Conservation (phyloP, 2,329 filamentous ascomycete species). For the Tolypocladium endophyticum region DNA sequence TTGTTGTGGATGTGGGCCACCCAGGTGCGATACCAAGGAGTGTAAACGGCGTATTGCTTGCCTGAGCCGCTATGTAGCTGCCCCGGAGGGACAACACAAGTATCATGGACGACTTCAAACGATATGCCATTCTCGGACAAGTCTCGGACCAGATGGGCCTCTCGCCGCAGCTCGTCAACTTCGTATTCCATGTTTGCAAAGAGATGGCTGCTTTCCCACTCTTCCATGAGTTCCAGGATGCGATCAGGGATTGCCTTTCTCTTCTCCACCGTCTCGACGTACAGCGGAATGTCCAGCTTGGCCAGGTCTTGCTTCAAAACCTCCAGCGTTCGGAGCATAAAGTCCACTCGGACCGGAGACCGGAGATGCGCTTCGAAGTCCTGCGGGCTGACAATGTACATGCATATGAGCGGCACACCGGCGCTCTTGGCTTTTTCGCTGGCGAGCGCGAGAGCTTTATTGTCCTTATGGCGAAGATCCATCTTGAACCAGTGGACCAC, state of each 20-base stretch:
- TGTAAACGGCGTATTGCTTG: slow-evolving; percentile 75
- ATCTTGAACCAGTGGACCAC: slow-evolving; percentile 89
- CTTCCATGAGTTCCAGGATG: slow-evolving; percentile 53
- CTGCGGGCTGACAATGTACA: slow-evolving; percentile 75
- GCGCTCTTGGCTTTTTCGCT: slow-evolving; percentile 52
- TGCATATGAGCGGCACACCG: slow-evolving; percentile 60
- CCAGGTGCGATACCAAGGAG: slow-evolving; percentile 74
- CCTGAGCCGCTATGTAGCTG: slow-evolving; percentile 55
- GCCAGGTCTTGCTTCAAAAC: slow-evolving; percentile 56
- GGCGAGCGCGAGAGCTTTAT: slow-evolving; percentile 59
- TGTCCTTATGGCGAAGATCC: slow-evolving; percentile 66
- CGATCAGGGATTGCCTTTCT: slow-evolving; percentile 50
- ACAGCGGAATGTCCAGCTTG: slow-evolving; percentile 65
- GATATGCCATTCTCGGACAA: slow-evolving; percentile 54
- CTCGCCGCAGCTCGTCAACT: slow-evolving; percentile 76
- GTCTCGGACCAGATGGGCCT: slow-evolving; percentile 52
- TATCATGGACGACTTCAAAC: slow-evolving; percentile 68
- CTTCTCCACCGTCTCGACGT: slow-evolving; percentile 60
- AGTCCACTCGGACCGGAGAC: slow-evolving; percentile 65
- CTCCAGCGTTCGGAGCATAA: slow-evolving; percentile 62
- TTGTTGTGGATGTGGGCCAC: slow-evolving; percentile 61
- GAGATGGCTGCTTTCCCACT: slow-evolving; percentile 66
- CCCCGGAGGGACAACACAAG: slow-evolving; percentile 71
- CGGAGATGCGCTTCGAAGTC: slow-evolving; percentile 76
- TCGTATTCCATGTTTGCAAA: slow-evolving; percentile 87